Percentiles rank a stretch among this genome's conserved stretches.
phyloP scores from a whole-genome alignment of 2,329 filamentous ascomycete species.

The Sarocladium brachiariae region DNA sequence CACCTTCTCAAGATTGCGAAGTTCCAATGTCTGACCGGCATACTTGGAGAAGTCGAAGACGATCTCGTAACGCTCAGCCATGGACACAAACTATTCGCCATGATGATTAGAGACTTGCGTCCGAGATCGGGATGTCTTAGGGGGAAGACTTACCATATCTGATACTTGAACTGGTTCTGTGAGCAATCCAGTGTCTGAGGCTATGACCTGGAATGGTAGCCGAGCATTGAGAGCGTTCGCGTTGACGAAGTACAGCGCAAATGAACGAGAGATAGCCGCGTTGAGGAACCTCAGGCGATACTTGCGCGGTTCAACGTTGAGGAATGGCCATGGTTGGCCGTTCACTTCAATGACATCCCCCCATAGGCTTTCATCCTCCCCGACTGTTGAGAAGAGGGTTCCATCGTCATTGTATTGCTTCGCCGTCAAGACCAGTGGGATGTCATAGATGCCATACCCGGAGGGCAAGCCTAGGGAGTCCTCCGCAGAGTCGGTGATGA shows the following conservation, averaged over 20 bases:
- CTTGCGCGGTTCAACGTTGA: slow-evolving; percentile 52
- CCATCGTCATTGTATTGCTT: slow-evolving; percentile 47
- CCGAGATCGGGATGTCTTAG: background rate
- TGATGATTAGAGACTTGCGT: too few species aligned
- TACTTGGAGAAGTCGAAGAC: slow-evolving; percentile 47
- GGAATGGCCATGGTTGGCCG: slow-evolving; percentile 51
- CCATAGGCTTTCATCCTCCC: slow-evolving; percentile 39
- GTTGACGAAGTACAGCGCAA: slow-evolving; percentile 37
- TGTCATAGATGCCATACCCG: slow-evolving; percentile 43
- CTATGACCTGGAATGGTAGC: slow-evolving; percentile 44
- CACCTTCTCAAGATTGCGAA: slow-evolving; percentile 21
- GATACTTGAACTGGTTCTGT: slow-evolving; percentile 33
- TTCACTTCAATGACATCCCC: slow-evolving; percentile 54
- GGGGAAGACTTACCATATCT: slow-evolving; percentile 21
- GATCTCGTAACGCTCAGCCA: slow-evolving; percentile 53
- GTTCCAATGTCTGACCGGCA: slow-evolving; percentile 39
- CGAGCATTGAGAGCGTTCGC: slow-evolving; percentile 20
- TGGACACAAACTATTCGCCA: slow-evolving; percentile 29
- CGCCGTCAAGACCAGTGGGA: slow-evolving; percentile 41
- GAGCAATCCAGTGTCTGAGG: slow-evolving; percentile 46
- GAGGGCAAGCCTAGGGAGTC: slow-evolving; percentile 40
- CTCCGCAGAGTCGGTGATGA: slow-evolving; percentile 43
- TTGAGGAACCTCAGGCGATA: slow-evolving; percentile 51
- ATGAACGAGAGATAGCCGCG: slow-evolving; percentile 39
- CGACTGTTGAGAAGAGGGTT: slow-evolving; percentile 36